Evolutionary conservation across 2,329 filamentous ascomycete genomes (phyloP).

Genomic region (Neopestalotiopsis sp.): DNA sequence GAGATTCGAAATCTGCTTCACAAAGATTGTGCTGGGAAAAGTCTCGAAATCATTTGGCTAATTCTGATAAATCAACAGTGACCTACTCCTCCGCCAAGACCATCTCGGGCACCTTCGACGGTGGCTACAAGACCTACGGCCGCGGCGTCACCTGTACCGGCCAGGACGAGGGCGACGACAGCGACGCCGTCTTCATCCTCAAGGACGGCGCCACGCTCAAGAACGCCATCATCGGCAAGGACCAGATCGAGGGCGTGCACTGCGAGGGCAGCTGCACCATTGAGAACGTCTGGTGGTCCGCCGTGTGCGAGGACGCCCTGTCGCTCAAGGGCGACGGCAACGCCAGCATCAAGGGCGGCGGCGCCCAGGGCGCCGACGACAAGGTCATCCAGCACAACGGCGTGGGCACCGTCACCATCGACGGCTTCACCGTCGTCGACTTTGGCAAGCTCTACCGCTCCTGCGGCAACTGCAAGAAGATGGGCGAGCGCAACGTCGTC

Average conservation of each 20-base stretch:
- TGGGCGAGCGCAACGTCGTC: conserved; percentile 36
- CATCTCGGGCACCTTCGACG: conserved; percentile 43
- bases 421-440: conserved; percentile 43
- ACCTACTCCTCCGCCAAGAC: conserved; percentile 28
- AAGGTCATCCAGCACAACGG: conserved; percentile 29
- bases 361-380: conserved; percentile 32
- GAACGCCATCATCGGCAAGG: conserved; percentile 45
- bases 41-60: not conserved
- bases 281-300: conserved; percentile 40
- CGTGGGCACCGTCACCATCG: conserved; percentile 22
- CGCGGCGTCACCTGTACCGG: conserved; percentile 48
- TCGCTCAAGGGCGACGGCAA: conserved; percentile 31
- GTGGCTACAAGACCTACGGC: conserved; percentile 52
- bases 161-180: conserved; percentile 49
- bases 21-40: too few relatives aligned
- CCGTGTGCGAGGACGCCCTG: conserved; percentile 44
- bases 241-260: conserved; percentile 46
- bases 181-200: conserved; percentile 39
- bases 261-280: conserved; percentile 30
- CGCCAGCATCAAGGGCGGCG: conserved; percentile 41
- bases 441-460: conserved; percentile 51
- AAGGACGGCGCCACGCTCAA: conserved; percentile 37
- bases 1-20: not conserved
- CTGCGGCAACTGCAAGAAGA: conserved; percentile 49
- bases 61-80: conserved; percentile 13